phyloP scores from a whole-genome alignment of 116 monocot species.

The Trichopus zeylanicus region DNA sequence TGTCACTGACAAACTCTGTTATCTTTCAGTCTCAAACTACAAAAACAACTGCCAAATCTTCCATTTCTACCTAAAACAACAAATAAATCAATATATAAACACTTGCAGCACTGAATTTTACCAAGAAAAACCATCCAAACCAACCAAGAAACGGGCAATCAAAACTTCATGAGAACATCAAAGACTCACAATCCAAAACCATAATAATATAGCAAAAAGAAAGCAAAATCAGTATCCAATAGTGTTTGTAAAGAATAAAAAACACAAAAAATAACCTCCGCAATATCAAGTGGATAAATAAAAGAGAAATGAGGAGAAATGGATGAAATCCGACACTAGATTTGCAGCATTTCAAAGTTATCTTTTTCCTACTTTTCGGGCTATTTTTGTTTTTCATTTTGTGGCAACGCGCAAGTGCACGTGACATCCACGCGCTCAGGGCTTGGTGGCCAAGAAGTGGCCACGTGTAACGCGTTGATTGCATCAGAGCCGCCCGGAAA shows the following conservation, averaged over 20 bases:
- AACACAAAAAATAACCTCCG: not conserved
- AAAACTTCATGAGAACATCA: too few relatives aligned
- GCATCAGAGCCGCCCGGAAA: too few relatives aligned
- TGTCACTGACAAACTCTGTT: not conserved
- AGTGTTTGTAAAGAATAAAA: too few relatives aligned
- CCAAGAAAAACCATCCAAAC: too few relatives aligned
- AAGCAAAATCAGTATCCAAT: too few relatives aligned
- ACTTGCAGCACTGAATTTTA: too few relatives aligned
- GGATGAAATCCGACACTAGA: not conserved
- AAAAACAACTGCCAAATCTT: constrained; percentile 1
- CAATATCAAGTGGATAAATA: not conserved
- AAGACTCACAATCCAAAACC: too few relatives aligned
- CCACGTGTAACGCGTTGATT: too few relatives aligned
- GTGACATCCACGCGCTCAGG: not conserved
- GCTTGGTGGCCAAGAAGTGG: not conserved
- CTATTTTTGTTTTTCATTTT: not conserved
- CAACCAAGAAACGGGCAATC: too few relatives aligned
- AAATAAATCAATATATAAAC: too few relatives aligned
- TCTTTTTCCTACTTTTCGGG: too few relatives aligned
- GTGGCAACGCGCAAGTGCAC: not conserved
- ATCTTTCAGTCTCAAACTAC: constrained; percentile 6
- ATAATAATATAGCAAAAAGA: too few relatives aligned
- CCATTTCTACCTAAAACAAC: constrained; percentile 11
- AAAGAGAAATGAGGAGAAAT: not conserved
- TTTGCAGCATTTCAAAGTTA: not conserved